These are phyloP conservation scores for Populus pruinosa DNA, from an alignment of 345 rosid genomes.

Conservation along the genomic window DNA sequence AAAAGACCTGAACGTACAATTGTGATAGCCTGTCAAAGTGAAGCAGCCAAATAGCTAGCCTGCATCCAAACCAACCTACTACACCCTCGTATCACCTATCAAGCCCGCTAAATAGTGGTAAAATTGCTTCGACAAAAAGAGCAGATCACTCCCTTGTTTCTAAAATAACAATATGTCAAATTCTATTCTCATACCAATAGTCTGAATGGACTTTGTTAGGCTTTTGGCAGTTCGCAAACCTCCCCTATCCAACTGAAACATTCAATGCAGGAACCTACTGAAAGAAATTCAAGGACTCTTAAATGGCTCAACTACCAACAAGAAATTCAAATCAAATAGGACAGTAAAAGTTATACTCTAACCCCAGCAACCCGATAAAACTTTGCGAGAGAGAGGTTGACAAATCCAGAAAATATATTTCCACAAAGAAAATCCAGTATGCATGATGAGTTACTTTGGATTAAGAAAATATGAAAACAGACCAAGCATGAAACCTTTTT, in stretches of 20 bases:
- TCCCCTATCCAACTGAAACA: background rate
- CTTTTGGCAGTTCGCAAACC: background rate
- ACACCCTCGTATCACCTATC: background rate
- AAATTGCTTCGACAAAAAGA: background rate
- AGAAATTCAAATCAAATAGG: background rate
- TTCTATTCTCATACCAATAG: constrained; percentile 36
- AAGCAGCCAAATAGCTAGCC: background rate
- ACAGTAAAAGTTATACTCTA: background rate
- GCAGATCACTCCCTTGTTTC: background rate
- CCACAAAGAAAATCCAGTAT: background rate
- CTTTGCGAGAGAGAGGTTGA: background rate
- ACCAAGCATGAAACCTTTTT: background rate
- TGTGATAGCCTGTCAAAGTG: background rate
- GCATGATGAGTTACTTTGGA: background rate
- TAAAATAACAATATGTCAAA: background rate
- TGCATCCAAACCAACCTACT: background rate
- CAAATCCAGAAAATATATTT: background rate
- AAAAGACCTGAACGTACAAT: background rate
- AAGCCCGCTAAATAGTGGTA: background rate
- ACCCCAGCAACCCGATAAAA: background rate
- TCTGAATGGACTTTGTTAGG: background rate
- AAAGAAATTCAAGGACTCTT: background rate
- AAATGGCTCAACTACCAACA: background rate
- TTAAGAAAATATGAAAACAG: background rate
- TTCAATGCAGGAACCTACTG: background rate